Evolutionary conservation across 2,329 filamentous ascomycete species (phyloP).

Genomic region (Colletotrichum tofieldiae): DNA sequence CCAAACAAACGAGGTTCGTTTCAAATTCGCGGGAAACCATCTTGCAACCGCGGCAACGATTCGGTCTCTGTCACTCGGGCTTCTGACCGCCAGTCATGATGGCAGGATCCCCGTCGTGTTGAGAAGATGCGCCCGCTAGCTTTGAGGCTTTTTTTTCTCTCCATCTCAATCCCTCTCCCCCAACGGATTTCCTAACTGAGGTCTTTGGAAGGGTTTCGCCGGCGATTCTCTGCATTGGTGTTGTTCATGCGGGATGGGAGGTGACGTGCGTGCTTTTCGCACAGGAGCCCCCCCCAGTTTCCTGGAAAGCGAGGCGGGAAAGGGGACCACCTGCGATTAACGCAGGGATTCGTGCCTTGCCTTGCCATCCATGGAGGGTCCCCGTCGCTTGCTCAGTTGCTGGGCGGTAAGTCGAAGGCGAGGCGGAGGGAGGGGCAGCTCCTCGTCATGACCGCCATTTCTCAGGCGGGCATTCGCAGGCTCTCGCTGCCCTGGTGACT

Average conservation of each 20-base stretch:
- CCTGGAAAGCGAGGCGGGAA: conserved; percentile 30
- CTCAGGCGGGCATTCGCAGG: conserved; percentile 3
- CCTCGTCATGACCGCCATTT: conserved; percentile 14
- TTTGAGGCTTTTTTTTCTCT: background rate
- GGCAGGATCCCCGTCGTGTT: background rate
- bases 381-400: background rate
- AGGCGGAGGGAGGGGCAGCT: conserved; percentile 5
- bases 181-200: background rate
- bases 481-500: background rate
- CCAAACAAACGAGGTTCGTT: background rate
- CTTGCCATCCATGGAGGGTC: background rate
- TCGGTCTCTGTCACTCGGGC: background rate
- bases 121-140: background rate
- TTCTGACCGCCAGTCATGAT: background rate
- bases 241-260: conserved; percentile 33
- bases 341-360: conserved; percentile 35
- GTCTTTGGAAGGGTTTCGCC: conserved; percentile 3
- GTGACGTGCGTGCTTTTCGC: conserved; percentile 32
- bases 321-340: conserved; percentile 28
- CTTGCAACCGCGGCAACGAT: conserved; percentile 2
- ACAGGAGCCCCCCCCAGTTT: conserved; percentile 19
- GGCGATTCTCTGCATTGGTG: conserved; percentile 28
- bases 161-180: background rate
- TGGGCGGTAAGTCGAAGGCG: background rate
- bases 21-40: background rate